Evolutionary conservation across 352 stramenopile genomes (phyloP), one percentile per base, ranked within the genome.

Genomic region (Globisporangium camurandrum): DNA sequence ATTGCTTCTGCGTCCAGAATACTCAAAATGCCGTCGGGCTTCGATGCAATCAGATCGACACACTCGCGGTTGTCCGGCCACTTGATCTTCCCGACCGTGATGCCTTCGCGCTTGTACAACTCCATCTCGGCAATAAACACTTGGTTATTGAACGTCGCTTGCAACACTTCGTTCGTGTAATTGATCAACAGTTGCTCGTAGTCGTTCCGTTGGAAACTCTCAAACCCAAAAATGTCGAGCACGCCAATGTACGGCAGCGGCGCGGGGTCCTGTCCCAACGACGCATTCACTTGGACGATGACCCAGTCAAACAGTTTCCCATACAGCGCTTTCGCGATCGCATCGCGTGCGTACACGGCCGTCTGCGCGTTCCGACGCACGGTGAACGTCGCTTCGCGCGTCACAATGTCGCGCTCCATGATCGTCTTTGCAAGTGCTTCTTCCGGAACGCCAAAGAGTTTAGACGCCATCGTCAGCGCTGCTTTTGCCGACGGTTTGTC

Each of bases 271-370:
- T 96, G 79, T 11, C 77, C 83, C 9, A 96, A 65, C 57, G 71
- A 88, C 50, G 57, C 61, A 75, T 98, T 98, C 24, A 98, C 84
- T 51, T 95, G 82, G 31, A 84, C 59, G 33, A 98, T 92, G 36
- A 98, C 69, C 88, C 88, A 97, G 56, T 95, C 75, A 59, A 98
- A 98, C 33, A 97, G 69, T 24, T 84, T 76, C 36, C 71, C 84
- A 67, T 98, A 98, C 6, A 98, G 56, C 31, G 89, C 81, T 69
- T 98, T 98, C 14, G 91, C 81, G 46, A 98, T 90, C 4, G 88
- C 89, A 46, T 97, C 86, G 47, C 93, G 80, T 7, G 76, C 77
- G 61, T 97, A 97, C 19, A 81, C 64, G n/a, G 76, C 79, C 39
- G 86, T 83, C 54, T 91, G 76, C 14, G 75, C 72, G 53, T 90